Evolutionary conservation across 768 basidiomycete genomes (phyloP).

Genomic region (Pleurotus tuber-regium): DNA sequence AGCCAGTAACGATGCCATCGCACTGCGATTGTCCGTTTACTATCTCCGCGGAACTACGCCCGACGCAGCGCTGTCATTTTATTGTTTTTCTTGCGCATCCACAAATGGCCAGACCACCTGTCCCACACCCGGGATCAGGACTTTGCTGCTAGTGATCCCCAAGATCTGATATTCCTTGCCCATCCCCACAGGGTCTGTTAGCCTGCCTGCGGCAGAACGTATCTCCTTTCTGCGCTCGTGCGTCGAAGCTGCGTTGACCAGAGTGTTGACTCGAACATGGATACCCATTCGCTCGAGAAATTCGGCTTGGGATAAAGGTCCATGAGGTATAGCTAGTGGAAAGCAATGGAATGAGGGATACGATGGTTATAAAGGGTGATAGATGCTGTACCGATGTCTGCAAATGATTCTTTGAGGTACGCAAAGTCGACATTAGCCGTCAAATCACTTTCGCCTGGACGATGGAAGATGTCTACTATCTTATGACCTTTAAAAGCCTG

Average conservation of each 20-base stretch:
- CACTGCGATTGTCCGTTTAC: no score
- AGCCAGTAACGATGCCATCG: no score
- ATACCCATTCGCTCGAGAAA: slow-evolving; percentile 86
- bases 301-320: slow-evolving; percentile 68
- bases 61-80: not conserved
- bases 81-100: no score
- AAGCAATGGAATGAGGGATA: not conserved
- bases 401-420: slow-evolving; percentile 76
- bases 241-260: slow-evolving; percentile 49
- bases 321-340: slow-evolving; percentile 43
- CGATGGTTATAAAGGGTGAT: no score
- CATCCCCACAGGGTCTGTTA: slow-evolving; percentile 85
- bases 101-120: slow-evolving; percentile 34
- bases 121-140: not conserved
- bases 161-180: slow-evolving; percentile 84
- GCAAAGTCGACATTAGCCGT: slow-evolving; percentile 98
- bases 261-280: slow-evolving; percentile 55
- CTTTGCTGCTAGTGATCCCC: slow-evolving; percentile 42
- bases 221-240: slow-evolving; percentile 55
- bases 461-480: slow-evolving; percentile 79
- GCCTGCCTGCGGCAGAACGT: slow-evolving; percentile 55
- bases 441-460: slow-evolving; percentile 86
- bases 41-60: no score
- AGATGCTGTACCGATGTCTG: slow-evolving; percentile 55
- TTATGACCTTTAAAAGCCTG: slow-evolving; percentile 91